Base-by-base conservation (phyloP, 2,329 filamentous ascomycete species). In the Aureobasidium sp. region DNA sequence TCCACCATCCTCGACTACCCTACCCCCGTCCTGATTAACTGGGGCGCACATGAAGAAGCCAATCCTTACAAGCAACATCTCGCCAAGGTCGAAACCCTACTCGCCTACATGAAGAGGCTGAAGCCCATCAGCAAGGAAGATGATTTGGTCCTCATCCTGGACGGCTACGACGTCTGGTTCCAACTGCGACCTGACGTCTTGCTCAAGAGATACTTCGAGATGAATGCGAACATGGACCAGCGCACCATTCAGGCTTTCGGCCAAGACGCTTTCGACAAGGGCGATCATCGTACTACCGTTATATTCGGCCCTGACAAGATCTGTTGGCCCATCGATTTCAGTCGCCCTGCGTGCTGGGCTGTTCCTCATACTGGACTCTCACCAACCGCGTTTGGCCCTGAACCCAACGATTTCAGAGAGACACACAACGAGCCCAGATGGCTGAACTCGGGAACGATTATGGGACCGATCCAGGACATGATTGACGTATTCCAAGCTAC, bases 161-260 rank as follows among this genome's bases (percentile, higher is more conserved):
- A 89, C 68, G 84, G 82, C 1, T 80, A 83, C 69, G 84, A 88
- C 62, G 77, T 84, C 1, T 84, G 85, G 74, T 83, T 88, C 63
- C 86, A 89, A 69, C 75, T 89, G 2, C 84, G 85, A 0, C 80
- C 83, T 2, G 81, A 86, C 47, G 77, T 88, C 21, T 73, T 89
- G 65, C 79, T 89, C 30, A 74, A 81, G 65, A 79, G 86, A 47
- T 89, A 88, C 70, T 82, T 85, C 65, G 73, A 77, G 14, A 73
- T 84, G 16, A 69, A 82, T 25, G 73, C 37, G 5, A 51, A 58
- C 29, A 59, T 47, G 64, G 67, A 49, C 62, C 64, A 66, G 66
- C 47, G 49, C 25, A 54, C 60, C 36, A 53, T 53, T 13, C 39
- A 61, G 29, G 44, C 50, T 9, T 61, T 41, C 21, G 60, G 60